These are phyloP conservation scores for Polytrichum commune DNA, from an alignment of 225 moss, liverwort and hornwort genomes.

Conservation along the genomic window DNA sequence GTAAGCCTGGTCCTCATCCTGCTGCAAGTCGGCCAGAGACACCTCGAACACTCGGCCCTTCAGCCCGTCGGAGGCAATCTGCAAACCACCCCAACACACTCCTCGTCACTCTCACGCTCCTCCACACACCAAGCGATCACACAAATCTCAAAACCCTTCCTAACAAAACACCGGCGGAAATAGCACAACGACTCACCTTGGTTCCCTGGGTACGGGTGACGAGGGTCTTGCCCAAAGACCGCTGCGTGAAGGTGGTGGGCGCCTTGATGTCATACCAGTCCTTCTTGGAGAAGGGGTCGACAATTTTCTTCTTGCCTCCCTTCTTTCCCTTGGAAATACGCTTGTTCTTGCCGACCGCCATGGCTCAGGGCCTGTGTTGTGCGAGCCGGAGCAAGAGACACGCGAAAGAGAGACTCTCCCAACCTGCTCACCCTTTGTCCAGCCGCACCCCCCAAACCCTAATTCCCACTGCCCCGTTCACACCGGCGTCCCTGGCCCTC, in stretches of 20 bases:
- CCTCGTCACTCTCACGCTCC: background rate
- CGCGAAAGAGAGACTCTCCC: background rate
- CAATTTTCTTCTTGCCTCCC: conserved; percentile 72
- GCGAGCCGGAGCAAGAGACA: background rate
- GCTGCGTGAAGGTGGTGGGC: conserved; percentile 55
- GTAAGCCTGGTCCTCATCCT: conserved; percentile 66
- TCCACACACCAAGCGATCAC: background rate
- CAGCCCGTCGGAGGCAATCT: conserved; percentile 74
- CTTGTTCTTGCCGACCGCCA: conserved; percentile 68
- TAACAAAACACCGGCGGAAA: too few relatives aligned
- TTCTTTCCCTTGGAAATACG: conserved; percentile 73
- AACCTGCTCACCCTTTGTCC: background rate
- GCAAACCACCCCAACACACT: background rate
- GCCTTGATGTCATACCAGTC: conserved; percentile 83
- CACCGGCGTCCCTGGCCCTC: too few relatives aligned
- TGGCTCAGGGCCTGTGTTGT: conserved; percentile 8
- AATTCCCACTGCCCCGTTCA: background rate
- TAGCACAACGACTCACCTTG: conserved; percentile 22
- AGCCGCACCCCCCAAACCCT: conserved; percentile 1
- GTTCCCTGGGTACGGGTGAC: conserved; percentile 69
- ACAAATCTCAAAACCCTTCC: too few relatives aligned
- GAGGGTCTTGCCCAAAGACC: conserved; percentile 61
- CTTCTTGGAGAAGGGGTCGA: conserved; percentile 79
- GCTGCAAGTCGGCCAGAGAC: conserved; percentile 62
- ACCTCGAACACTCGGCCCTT: conserved; percentile 70